phyloP scores from a whole-genome alignment of 805 yeast genomes.

The Saccharomyces eubayanus region DNA sequence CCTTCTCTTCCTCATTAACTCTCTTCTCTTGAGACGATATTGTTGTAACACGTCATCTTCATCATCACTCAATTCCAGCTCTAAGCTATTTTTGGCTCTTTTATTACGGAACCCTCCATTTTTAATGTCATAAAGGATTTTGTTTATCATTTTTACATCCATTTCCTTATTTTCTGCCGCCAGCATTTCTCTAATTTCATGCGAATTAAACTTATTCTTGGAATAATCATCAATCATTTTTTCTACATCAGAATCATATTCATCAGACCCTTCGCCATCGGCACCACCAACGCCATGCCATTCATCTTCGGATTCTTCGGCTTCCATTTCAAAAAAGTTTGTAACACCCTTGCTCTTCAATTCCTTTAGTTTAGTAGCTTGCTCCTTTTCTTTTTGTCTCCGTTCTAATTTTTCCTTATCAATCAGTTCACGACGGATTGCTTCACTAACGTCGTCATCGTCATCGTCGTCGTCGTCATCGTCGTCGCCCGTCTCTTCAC shows the following conservation, averaged over 20 bases:
- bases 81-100: slow-evolving; percentile 48
- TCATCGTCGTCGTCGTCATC: slow-evolving; percentile 6
- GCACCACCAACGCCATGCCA: slow-evolving; percentile 75
- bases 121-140: slow-evolving; percentile 60
- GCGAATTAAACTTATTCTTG: slow-evolving; percentile 47
- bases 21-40: slow-evolving; percentile 38
- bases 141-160: slow-evolving; percentile 58
- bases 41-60: slow-evolving; percentile 39
- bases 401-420: slow-evolving; percentile 18
- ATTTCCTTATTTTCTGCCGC: slow-evolving; percentile 52
- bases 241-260: slow-evolving; percentile 68
- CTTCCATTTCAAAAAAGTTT: slow-evolving; percentile 67
- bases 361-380: slow-evolving; percentile 36
- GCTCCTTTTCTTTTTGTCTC: slow-evolving; percentile 17
- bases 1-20: slow-evolving; percentile 42
- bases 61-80: slow-evolving; percentile 70
- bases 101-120: slow-evolving; percentile 61
- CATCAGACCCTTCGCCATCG: slow-evolving; percentile 45
- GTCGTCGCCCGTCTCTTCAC: neutral
- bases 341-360: slow-evolving; percentile 51
- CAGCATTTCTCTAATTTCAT: slow-evolving; percentile 48
- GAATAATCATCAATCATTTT: slow-evolving; percentile 66
- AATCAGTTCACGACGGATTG: slow-evolving; percentile 14
- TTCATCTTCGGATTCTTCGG: slow-evolving; percentile 85
- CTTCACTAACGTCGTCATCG: slow-evolving; percentile 11